These are phyloP conservation scores for Coleophoma cylindrospora DNA, from an alignment of 2,329 filamentous ascomycete species.

Conservation along the genomic window DNA sequence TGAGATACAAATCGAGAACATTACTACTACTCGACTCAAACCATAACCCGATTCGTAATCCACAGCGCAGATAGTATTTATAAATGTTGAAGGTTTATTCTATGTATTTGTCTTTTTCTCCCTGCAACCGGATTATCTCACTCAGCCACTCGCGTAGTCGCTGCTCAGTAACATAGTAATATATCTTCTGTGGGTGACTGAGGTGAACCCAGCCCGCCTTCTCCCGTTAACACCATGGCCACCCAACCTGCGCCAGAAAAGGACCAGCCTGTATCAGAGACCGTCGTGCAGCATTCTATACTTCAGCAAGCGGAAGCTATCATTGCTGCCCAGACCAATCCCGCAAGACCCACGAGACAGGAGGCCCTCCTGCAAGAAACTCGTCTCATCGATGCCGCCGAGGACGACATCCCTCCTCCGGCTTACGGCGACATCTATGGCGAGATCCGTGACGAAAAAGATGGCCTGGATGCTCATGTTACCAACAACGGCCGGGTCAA, in stretches of 20 bases:
- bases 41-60: too few relatives aligned
- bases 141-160: constrained; percentile 10
- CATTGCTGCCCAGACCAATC: constrained; percentile 18
- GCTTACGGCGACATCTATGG: constrained; percentile 35
- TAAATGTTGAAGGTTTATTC: too few relatives aligned
- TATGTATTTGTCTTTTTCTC: constrained; percentile 1
- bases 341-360: constrained; percentile 17
- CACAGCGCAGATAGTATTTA: too few relatives aligned
- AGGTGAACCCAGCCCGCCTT: constrained; percentile 9
- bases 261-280: constrained; percentile 10
- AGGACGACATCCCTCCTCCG: constrained; percentile 27
- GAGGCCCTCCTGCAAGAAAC: constrained; percentile 16
- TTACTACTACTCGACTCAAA: too few relatives aligned
- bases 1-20: too few relatives aligned
- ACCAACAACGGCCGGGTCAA: constrained; percentile 67
- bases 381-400: constrained; percentile 17
- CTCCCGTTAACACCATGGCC: constrained; percentile 14
- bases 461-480: constrained; percentile 27
- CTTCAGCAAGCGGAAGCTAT: constrained; percentile 26
- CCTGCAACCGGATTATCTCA: constrained; percentile 9
- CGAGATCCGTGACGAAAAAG: constrained; percentile 30
- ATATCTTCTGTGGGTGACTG: constrained; percentile 8
- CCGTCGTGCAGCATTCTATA: constrained; percentile 20
- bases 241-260: constrained; percentile 15
- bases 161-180: constrained; percentile 4